Conservation (phyloP, 352 stramenopile species). For the Phytophthora kernoviae region DNA sequence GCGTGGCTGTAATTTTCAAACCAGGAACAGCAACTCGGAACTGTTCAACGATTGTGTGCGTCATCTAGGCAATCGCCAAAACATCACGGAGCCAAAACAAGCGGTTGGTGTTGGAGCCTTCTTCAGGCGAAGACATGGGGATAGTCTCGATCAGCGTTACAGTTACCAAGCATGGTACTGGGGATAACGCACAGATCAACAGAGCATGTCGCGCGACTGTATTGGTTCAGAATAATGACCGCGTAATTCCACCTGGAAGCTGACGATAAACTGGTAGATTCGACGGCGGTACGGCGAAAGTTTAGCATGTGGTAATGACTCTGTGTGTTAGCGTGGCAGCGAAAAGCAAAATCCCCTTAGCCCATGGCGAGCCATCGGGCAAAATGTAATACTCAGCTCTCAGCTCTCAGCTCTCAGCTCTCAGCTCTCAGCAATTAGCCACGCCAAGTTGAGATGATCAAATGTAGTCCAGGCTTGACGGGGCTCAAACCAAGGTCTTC, state of each 20-base stretch:
- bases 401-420: too few relatives aligned
- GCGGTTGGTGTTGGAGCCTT: conserved; percentile 7
- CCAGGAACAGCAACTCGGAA: conserved; percentile 11
- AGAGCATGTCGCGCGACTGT: conserved; percentile 1
- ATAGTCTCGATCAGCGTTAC: conserved; percentile 7
- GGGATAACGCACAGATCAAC: conserved; percentile 7
- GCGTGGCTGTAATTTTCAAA: conserved; percentile 5
- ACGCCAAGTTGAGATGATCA: too few relatives aligned
- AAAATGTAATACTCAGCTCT: too few relatives aligned
- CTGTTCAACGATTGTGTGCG: conserved; percentile 12
- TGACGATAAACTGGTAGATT: conserved; percentile 8
- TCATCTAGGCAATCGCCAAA: conserved; percentile 12
- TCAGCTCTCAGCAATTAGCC: too few relatives aligned
- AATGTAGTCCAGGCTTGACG: too few relatives aligned
- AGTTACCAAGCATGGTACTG: conserved; percentile 6
- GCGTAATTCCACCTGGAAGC: conserved; percentile 23
- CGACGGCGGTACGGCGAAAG: conserved; percentile 1
- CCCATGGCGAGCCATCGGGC: too few relatives aligned
- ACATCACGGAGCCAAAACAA: conserved; percentile 14
- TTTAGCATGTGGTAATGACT: neutral
- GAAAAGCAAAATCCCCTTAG: too few relatives aligned
- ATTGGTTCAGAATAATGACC: conserved; percentile 13
- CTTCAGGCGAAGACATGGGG: conserved; percentile 4
- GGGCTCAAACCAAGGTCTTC: too few relatives aligned
- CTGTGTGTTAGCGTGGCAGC: neutral